Evolutionary conservation across 345 rosid species (phyloP), one percentile per base, ranked within the genome.

Genomic region (Euphorbia peplus): DNA sequence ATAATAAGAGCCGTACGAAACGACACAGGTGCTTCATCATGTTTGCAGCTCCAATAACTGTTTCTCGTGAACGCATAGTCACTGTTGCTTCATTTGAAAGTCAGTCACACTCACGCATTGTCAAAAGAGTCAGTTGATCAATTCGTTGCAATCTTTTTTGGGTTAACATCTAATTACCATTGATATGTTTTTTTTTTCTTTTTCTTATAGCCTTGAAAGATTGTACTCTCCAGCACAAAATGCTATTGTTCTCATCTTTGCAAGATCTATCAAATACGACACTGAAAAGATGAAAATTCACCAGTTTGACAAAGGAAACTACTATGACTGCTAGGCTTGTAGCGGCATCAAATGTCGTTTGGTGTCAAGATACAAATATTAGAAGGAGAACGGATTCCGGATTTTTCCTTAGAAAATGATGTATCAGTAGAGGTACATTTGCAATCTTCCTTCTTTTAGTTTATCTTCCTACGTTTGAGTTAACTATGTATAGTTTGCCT

Each of bases 81-180:
- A 85, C 89, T 57, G 67, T 88, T 71, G 78, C 90, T 71, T 83
- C 90, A 19, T 66, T 66, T 47, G 91, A 86, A n/a, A 88, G 91
- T 88, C 18, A 24, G 82, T 75, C 52, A 46, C 53, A 14, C 19
- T 48, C 13, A 13, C n/a, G 15, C 22, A 63, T 61, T 21, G 14
- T 11, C 37, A 42, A 4, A 13, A 39, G 56, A 25, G 24, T 21
- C 63, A 0, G n/a, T 29, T 18, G 25, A 6, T 60, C 21, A 25
- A 53, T 42, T 50, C n/a, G 47, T 19, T 29, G 9, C 4, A 28
- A n/a, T 52, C 46, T 50, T 30, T n/a, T n/a, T n/a, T n/a, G n/a
- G 32, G 21, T 7, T 11, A 24, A 25, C 55, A 8, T 63, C 55
- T 46, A n/a, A 28, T 6, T 63, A 39, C 26, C 8, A 21, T 42